These are phyloP conservation scores for Pythium dissotocum DNA, from an alignment of 352 stramenopile genomes.

Conservation along the genomic window DNA sequence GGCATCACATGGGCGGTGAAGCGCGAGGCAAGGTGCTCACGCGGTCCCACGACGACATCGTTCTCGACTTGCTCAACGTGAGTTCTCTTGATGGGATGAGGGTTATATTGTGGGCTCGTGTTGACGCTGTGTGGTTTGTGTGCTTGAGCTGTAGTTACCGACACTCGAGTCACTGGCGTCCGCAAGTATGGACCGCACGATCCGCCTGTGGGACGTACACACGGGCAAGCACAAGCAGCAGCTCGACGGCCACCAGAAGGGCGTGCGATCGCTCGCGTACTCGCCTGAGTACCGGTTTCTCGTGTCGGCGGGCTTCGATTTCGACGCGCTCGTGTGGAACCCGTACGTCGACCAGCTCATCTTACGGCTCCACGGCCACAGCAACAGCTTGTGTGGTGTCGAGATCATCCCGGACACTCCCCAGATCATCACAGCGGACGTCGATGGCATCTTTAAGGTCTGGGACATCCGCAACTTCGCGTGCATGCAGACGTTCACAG, in stretches of 20 bases:
- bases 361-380: conserved; percentile 82
- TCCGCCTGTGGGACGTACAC: conserved; percentile 88
- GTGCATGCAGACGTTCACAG: conserved; percentile 88
- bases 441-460: conserved; percentile 85
- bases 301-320: conserved; percentile 87
- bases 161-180: conserved; percentile 82
- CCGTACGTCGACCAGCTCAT: conserved; percentile 90
- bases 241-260: conserved; percentile 83
- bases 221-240: conserved; percentile 86
- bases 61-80: conserved; percentile 81
- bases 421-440: conserved; percentile 86
- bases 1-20: conserved; percentile 78
- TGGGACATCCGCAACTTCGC: conserved; percentile 91
- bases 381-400: conserved; percentile 82
- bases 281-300: conserved; percentile 86
- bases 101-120: not conserved
- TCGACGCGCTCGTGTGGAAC: conserved; percentile 89
- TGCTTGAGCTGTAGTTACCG: conserved; percentile 40
- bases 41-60: conserved; percentile 86
- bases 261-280: conserved; percentile 79
- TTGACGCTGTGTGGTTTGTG: not conserved
- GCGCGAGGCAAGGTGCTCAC: conserved; percentile 51
- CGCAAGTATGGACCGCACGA: conserved; percentile 88
- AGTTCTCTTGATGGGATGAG: not conserved
- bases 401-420: conserved; percentile 85